Conservation (phyloP, 2,329 filamentous ascomycete genomes). For the Graphilbum fragrans region DNA sequence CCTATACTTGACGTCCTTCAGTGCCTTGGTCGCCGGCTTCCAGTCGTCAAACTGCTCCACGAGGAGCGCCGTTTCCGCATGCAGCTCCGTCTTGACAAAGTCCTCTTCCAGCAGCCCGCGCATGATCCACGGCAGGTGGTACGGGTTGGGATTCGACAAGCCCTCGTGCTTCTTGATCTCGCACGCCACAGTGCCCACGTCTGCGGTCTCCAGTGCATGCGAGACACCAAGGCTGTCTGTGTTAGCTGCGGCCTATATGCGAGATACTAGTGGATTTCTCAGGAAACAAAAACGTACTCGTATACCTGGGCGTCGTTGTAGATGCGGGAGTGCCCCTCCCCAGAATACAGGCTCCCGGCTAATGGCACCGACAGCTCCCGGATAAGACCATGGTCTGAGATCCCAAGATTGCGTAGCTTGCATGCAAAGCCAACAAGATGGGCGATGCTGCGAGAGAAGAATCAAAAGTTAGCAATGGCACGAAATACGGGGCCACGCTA, state of each 20-base stretch:
- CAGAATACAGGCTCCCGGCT: constrained; percentile 80
- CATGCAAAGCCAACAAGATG: constrained; percentile 87
- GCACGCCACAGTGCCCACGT: constrained; percentile 32
- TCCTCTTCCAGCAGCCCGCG: constrained; percentile 86
- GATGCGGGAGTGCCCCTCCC: constrained; percentile 84
- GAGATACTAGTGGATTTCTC: constrained; percentile 3
- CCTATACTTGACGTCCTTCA: constrained; percentile 93
- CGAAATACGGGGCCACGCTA: neutral
- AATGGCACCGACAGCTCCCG: constrained; percentile 80
- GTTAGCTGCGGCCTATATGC: neutral
- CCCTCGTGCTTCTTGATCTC: constrained; percentile 38
- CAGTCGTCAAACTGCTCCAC: constrained; percentile 86
- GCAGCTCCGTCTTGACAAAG: constrained; percentile 70
- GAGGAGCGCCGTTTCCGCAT: constrained; percentile 63
- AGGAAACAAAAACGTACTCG: constrained; percentile 34
- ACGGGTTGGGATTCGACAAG: constrained; percentile 59
- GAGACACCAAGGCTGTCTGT: constrained; percentile 47
- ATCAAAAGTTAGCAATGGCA: neutral
- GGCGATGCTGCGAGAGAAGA: constrained; percentile 43
- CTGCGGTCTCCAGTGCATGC: constrained; percentile 62
- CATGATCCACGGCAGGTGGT: constrained; percentile 91
- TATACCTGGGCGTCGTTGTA: constrained; percentile 88
- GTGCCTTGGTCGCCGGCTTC: constrained; percentile 78
- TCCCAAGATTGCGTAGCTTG: constrained; percentile 84
- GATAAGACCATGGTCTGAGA: constrained; percentile 87